phyloP scores from a whole-genome alignment of 495 filamentous ascomycete genomes.

The Echria macrotheca region DNA sequence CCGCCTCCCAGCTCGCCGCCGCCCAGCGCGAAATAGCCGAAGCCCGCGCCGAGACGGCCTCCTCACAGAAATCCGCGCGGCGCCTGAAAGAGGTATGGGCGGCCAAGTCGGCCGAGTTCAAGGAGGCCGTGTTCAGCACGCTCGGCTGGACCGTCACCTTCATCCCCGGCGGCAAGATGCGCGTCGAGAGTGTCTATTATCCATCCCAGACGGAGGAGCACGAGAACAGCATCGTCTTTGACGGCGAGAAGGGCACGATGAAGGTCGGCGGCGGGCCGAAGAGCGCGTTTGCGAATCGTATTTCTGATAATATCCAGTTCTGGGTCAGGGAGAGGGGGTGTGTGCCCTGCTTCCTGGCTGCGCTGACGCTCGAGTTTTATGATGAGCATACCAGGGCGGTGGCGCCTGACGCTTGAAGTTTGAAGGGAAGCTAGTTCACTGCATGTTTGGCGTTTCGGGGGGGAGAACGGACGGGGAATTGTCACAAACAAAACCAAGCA shows the following conservation, averaged over 20 bases:
- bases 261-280: constrained; percentile 88
- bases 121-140: constrained; percentile 81
- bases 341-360: constrained; percentile 88
- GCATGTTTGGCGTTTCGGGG: too few relatives aligned
- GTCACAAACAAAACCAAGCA: too few relatives aligned
- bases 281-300: constrained; percentile 77
- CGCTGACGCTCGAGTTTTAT: constrained; percentile 84
- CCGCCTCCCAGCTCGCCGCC: constrained; percentile 69
- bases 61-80: constrained; percentile 75
- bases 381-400: constrained; percentile 56
- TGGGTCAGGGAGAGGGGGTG: constrained; percentile 90
- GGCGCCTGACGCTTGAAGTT: neutral
- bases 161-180: constrained; percentile 85
- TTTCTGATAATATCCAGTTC: constrained; percentile 76
- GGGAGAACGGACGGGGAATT: too few relatives aligned
- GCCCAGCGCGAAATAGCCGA: constrained; percentile 66
- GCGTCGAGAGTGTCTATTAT: constrained; percentile 74
- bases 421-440: too few relatives aligned
- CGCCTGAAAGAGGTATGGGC: constrained; percentile 87
- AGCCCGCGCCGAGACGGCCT: constrained; percentile 65
- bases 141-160: constrained; percentile 93
- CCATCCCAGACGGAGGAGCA: constrained; percentile 61
- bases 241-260: constrained; percentile 95
- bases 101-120: constrained; percentile 84
- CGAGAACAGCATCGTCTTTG: constrained; percentile 91